Evolutionary conservation across 2,329 filamentous ascomycete genomes (phyloP).

Genomic region (Pseudohalonectria lignicola): DNA sequence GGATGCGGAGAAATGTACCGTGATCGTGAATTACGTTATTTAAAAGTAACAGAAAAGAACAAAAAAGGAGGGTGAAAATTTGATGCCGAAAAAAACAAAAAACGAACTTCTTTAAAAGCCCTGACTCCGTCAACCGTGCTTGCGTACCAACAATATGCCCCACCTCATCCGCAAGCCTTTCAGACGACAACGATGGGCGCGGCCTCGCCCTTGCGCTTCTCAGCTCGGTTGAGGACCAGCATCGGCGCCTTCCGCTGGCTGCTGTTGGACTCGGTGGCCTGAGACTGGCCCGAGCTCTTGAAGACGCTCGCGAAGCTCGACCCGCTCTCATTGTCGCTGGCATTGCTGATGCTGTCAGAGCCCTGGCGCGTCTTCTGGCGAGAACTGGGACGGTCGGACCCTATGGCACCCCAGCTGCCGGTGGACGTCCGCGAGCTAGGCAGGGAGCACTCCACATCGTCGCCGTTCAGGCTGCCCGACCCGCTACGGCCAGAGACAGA

Average conservation of each 20-base stretch:
- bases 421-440: slow-evolving; percentile 70
- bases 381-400: slow-evolving; percentile 70
- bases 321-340: slow-evolving; percentile 31
- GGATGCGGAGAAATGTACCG: background rate
- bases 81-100: slow-evolving; percentile 8
- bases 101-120: slow-evolving; percentile 1
- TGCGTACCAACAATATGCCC: no score
- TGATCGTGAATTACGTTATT: background rate
- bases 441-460: slow-evolving; percentile 50
- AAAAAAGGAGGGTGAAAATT: no score
- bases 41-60: background rate
- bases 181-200: no score
- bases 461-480: slow-evolving; percentile 72
- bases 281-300: slow-evolving; percentile 45
- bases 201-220: slow-evolving; percentile 84
- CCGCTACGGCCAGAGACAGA: slow-evolving; percentile 61
- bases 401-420: slow-evolving; percentile 67
- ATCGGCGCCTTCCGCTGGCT: slow-evolving; percentile 73
- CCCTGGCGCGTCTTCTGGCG: slow-evolving; percentile 49
- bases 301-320: slow-evolving; percentile 54
- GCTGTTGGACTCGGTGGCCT: slow-evolving; percentile 44
- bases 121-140: no score
- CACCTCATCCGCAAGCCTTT: no score
- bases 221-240: slow-evolving; percentile 76
- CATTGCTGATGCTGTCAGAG: slow-evolving; percentile 57